Conservation (phyloP, 2,329 filamentous ascomycete genomes). For the Sporothrix globosa region DNA sequence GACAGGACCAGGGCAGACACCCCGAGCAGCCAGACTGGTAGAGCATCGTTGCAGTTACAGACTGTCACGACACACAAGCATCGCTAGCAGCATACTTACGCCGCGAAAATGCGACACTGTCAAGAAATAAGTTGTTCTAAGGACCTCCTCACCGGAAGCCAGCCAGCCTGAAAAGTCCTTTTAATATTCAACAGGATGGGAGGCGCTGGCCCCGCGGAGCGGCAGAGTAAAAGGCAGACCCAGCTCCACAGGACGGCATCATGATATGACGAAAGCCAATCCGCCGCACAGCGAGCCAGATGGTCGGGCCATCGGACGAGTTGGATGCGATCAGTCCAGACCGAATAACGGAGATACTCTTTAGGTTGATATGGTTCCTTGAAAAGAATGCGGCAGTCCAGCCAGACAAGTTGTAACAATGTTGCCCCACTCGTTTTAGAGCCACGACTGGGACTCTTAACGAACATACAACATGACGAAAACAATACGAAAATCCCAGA, state of each 20-base stretch:
- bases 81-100: not conserved
- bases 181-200: constrained; percentile 10
- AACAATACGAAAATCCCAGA: not conserved
- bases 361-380: not conserved
- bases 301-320: not conserved
- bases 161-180: constrained; percentile 15
- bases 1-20: not conserved
- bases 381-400: not conserved
- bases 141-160: not conserved
- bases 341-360: not conserved
- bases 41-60: not conserved
- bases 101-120: not conserved
- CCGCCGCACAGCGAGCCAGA: not conserved
- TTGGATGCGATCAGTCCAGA: not conserved
- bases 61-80: too few species aligned
- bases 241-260: not conserved
- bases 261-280: not conserved
- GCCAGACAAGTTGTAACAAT: not conserved
- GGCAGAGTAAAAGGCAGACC: not conserved
- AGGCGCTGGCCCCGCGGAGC: not conserved
- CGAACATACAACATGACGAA: too few species aligned
- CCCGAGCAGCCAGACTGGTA: not conserved
- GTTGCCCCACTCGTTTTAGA: not conserved
- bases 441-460: too few species aligned
- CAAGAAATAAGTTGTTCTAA: not conserved